Evolutionary conservation across 129 eudicot genomes (phyloP).

Genomic region (Tagetes erecta): DNA sequence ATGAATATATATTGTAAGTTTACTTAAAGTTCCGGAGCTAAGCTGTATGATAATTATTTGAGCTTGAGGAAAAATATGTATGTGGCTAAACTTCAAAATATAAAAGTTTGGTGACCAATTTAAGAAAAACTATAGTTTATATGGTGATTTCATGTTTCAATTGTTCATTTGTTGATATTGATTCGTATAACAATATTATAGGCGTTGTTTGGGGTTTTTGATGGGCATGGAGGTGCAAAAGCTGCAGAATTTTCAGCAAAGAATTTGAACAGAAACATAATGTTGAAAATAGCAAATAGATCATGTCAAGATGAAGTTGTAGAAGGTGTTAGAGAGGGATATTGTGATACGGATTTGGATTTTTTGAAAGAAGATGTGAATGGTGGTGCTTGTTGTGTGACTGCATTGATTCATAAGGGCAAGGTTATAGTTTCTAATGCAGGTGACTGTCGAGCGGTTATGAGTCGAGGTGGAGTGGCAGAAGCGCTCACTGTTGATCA

Average conservation of each 20-base stretch:
- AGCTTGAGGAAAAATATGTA: too few relatives aligned
- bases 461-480: constrained; percentile 82
- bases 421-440: constrained; percentile 72
- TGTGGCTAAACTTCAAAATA: too few relatives aligned
- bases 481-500: constrained; percentile 88
- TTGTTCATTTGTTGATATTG: too few relatives aligned
- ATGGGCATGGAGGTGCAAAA: constrained; percentile 88
- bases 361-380: constrained; percentile 49
- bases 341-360: constrained; percentile 65
- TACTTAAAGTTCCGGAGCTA: too few relatives aligned
- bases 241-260: constrained; percentile 78
- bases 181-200: constrained; percentile 17
- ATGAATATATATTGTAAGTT: too few relatives aligned
- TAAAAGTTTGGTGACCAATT: too few relatives aligned
- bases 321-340: constrained; percentile 67
- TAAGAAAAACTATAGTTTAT: too few relatives aligned
- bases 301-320: constrained; percentile 38
- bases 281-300: constrained; percentile 46
- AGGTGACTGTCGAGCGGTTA: constrained; percentile 87
- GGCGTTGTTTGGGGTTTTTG: constrained; percentile 92
- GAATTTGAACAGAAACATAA: constrained; percentile 48
- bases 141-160: too few relatives aligned
- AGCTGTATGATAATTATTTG: too few relatives aligned
- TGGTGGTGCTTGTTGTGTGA: constrained; percentile 86
- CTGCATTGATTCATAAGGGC: constrained; percentile 66